Percentiles rank a stretch among this genome's conserved stretches.
These are phyloP conservation scores for Colletotrichum higginsianum DNA, from an alignment of 2,329 filamentous ascomycete species.

Conservation along the genomic window DNA sequence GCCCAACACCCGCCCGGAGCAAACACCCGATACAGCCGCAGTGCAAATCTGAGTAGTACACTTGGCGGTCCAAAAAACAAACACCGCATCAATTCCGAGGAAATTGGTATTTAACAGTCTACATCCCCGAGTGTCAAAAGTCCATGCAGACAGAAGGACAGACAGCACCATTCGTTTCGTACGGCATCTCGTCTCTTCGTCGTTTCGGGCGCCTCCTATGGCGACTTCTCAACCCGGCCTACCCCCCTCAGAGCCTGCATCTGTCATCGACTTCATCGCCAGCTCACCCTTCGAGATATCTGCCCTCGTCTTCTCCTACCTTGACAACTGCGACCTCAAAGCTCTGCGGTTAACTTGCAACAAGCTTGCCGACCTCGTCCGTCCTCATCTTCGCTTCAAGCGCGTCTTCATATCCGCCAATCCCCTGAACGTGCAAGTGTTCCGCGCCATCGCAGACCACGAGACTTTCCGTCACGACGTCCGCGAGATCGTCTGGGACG, in stretches of 20 bases:
- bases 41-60: no score
- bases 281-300: background rate
- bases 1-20: no score
- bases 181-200: background rate
- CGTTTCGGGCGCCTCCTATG: background rate
- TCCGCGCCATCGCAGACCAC: slow-evolving; percentile 54
- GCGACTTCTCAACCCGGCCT: background rate
- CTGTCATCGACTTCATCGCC: slow-evolving; percentile 6
- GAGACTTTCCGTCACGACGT: slow-evolving; percentile 50
- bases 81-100: no score
- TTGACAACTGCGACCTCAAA: slow-evolving; percentile 25
- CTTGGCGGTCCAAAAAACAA: no score
- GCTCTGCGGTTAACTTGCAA: slow-evolving; percentile 22
- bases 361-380: background rate
- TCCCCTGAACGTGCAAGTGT: slow-evolving; percentile 54
- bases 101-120: no score
- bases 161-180: background rate
- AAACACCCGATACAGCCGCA: no score
- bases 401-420: slow-evolving; percentile 59
- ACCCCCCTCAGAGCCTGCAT: background rate
- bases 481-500: slow-evolving; percentile 58
- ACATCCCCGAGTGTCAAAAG: background rate
- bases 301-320: background rate
- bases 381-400: slow-evolving; percentile 12
- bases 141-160: background rate